These are phyloP conservation scores for Pseudogymnoascus sp. DNA, from an alignment of 2,329 filamentous ascomycete species.

Conservation along the genomic window DNA sequence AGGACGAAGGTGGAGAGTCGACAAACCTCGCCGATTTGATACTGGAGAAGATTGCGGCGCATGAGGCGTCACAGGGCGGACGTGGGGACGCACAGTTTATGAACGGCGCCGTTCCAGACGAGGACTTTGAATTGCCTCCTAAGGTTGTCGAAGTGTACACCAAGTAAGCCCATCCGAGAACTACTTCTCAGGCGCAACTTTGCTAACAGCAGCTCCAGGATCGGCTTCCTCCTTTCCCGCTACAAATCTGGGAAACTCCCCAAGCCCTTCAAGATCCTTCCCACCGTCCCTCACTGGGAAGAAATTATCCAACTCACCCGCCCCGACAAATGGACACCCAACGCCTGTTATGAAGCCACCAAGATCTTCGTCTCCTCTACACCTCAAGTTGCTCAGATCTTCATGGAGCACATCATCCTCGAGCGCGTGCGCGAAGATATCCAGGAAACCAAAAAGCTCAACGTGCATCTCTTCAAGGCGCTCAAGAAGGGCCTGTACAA, in stretches of 20 bases:
- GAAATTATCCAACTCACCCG: constrained; percentile 77
- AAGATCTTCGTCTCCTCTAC: constrained; percentile 85
- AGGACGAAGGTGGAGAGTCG: constrained; percentile 41
- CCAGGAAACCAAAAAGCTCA: constrained; percentile 86
- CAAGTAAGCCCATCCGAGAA: constrained; percentile 47
- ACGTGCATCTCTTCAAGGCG: constrained; percentile 89
- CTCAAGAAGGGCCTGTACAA: constrained; percentile 92
- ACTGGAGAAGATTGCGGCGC: constrained; percentile 83
- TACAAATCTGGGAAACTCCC: constrained; percentile 96
- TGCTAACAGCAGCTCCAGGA: constrained; percentile 37
- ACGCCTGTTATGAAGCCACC: constrained; percentile 81
- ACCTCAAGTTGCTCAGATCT: constrained; percentile 70
- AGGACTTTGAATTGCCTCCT: constrained; percentile 76
- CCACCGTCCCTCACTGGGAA: constrained; percentile 86
- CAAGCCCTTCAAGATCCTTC: constrained; percentile 95
- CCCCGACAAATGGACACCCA: constrained; percentile 66
- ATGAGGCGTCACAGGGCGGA: constrained; percentile 59
- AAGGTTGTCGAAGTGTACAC: constrained; percentile 93
- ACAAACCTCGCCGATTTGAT: constrained; percentile 91
- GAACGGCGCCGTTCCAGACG: constrained; percentile 46
- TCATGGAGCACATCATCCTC: constrained; percentile 78
- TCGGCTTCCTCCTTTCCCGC: constrained; percentile 78
- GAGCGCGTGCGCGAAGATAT: constrained; percentile 92
- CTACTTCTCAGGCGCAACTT: constrained; percentile 11
- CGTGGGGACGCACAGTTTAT: constrained; percentile 21